Evolutionary conservation across 768 basidiomycete genomes (phyloP), one percentile per base, ranked within the genome.

Genomic region (Mycena indigotica): DNA sequence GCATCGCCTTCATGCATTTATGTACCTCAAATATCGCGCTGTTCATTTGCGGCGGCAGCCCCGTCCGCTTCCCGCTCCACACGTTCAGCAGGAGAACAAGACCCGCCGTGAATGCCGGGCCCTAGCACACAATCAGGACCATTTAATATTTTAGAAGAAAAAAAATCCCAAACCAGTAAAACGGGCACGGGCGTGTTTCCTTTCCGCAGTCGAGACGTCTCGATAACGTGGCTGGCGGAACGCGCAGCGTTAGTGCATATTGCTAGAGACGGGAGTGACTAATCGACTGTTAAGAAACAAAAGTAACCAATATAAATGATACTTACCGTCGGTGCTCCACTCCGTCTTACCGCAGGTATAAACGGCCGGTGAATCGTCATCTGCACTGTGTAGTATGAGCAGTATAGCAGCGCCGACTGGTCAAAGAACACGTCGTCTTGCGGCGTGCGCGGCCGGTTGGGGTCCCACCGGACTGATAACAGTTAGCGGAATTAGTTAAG

Each of bases 171-270:
- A 19, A 63, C 61, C 19, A 58, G 1, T 15, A 55, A 24, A 3
- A 45, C 68, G 17, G 61, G 60, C 17, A 56, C 53, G 38, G 58
- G 63, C 53, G 15, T 58, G 58, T 39, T 66, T 30, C 48, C 55
- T 45, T 67, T 64, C 61, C 68, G 25, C 65, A 62, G 41, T 61
- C 57, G 58, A 17, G 58, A 54, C 0, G 67, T 67, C 46, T 81
- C 76, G 45, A 77, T 64, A 29, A 84, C 73, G 52, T 78, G 78
- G 23, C 70, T 70, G n/a, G 70, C 74, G 0, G 81, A 78, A 13
- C 81, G 72, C 5, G 82, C 78, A 3, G 82, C 81, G 58, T 82
- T 83, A 25, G 77, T 73, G 66, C 81, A 82, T 51, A 83, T 83
- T 1, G 79, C 77, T n/a, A 83, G 71, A 0, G 80, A 80, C 1